Evolutionary conservation across 129 eudicot genomes (phyloP), one percentile per base, ranked within the genome.

Genomic region (Ambrosia artemisiifolia): DNA sequence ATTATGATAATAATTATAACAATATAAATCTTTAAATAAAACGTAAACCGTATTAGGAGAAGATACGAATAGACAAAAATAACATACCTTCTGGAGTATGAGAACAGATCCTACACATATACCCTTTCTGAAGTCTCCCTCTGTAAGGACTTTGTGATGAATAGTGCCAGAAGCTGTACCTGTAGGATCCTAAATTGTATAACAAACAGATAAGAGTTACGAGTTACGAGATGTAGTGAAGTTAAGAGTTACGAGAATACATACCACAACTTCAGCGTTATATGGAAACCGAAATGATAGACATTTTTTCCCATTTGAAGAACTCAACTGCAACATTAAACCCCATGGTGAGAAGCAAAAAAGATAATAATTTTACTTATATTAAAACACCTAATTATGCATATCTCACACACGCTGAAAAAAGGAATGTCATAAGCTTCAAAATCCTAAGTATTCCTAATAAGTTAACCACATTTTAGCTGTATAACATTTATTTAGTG

Each of bases 91-190:
- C 44, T 76, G 67, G 40, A 93, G 92, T 82, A 93, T 67, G 56
- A 93, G 46, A 78, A 81, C 88, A 70, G 95, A 73, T 49, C 96
- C 95, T 59, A 80, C 79, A 53, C 78, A 69, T 17, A 86, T 65
- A 63, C 82, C 84, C 79, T 83, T 87, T 40, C 79, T 84, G 53
- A 83, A 84, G 71, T 87, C 86, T 35, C 72, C 77, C 62, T 79
- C 87, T n/a, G 72, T 11, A 24, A 93, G 77, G 66, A 87, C 88
- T 73, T 87, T 93, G 75, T 82, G 87, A 74, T 89, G 95, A 85
- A 93, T 78, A 71, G 84, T 83, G 34, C 85, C 98, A 80, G 83
- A 83, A 71, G 85, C 44, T 59, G 87, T 76, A 80, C 94, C 95
- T 4, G 92, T 83, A 35, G 89, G 95, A 74, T 93, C 96, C 98